Evolutionary conservation across 2,329 filamentous ascomycete species (phyloP).

Genomic region (Pseudogymnoascus sp.): DNA sequence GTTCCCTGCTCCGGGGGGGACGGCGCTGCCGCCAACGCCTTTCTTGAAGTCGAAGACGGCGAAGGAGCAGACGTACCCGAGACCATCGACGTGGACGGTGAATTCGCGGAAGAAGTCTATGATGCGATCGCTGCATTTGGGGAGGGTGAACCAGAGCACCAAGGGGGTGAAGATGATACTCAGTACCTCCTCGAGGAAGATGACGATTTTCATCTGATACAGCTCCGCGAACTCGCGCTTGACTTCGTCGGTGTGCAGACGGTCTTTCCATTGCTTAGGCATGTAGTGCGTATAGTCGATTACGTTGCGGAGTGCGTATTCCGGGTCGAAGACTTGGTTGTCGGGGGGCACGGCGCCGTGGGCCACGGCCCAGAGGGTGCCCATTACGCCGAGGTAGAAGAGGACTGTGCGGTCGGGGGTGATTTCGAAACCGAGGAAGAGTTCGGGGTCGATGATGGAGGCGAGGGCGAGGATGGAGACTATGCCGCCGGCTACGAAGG

Average conservation of each 20-base stretch:
- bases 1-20: constrained; percentile 15
- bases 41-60: constrained; percentile 96
- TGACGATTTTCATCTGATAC: constrained; percentile 85
- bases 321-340: constrained; percentile 81
- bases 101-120: constrained; percentile 98
- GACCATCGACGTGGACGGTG: constrained; percentile 89
- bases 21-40: constrained; percentile 43
- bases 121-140: constrained; percentile 81
- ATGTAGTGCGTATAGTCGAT: constrained; percentile 90
- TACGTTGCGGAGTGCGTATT: constrained; percentile 78
- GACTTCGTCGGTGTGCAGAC: constrained; percentile 89
- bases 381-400: constrained; percentile 81
- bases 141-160: constrained; percentile 76
- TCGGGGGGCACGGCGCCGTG: constrained; percentile 81
- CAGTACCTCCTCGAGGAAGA: constrained; percentile 86
- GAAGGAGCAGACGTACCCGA: constrained; percentile 95
- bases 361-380: constrained; percentile 73
- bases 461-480: constrained; percentile 76
- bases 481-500: constrained; percentile 80
- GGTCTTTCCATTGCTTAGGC: constrained; percentile 78
- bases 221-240: constrained; percentile 81
- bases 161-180: constrained; percentile 90
- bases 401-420: constrained; percentile 80
- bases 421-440: constrained; percentile 87
- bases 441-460: constrained; percentile 80